A percentile compares a stretch with the other conserved stretches of the same genome.
Evolutionary conservation across 495 filamentous ascomycete species (phyloP).

Genomic region (Annulohypoxylon stygium): DNA sequence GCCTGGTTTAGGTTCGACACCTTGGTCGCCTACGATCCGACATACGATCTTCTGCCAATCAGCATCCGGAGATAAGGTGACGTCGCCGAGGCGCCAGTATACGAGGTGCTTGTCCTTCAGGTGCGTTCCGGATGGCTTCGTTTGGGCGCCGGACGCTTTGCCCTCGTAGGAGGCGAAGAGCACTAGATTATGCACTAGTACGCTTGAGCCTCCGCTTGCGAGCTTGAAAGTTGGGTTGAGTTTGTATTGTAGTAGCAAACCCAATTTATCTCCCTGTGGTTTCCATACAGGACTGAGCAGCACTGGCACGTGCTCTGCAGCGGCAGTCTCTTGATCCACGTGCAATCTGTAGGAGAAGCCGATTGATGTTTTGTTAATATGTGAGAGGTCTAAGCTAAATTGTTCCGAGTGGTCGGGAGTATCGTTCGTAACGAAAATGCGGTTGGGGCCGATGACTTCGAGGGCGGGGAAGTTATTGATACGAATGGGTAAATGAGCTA

Average conservation of each 20-base stretch:
- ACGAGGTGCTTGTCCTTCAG: slow-evolving; percentile 88
- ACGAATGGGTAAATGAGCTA: slow-evolving; percentile 75
- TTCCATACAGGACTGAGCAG: slow-evolving; percentile 86
- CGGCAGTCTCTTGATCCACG: slow-evolving; percentile 71
- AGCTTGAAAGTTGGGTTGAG: slow-evolving; percentile 79
- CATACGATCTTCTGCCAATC: slow-evolving; percentile 78
- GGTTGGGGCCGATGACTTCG: slow-evolving; percentile 95
- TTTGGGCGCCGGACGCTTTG: slow-evolving; percentile 73
- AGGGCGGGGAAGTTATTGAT: slow-evolving; percentile 92
- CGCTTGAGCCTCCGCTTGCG: slow-evolving; percentile 52
- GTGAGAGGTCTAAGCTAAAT: slow-evolving; percentile 79
- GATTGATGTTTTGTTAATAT: slow-evolving; percentile 78
- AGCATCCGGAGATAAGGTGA: slow-evolving; percentile 69
- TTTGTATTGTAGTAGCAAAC: slow-evolving; percentile 84
- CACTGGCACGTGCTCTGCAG: slow-evolving; percentile 71
- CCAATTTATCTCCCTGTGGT: slow-evolving; percentile 82
- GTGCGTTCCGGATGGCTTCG: slow-evolving; percentile 82
- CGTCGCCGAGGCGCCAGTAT: slow-evolving; percentile 89
- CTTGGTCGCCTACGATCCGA: slow-evolving; percentile 79
- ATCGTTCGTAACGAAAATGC: slow-evolving; percentile 83
- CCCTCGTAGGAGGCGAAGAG: slow-evolving; percentile 85
- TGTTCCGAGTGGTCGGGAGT: slow-evolving; percentile 77
- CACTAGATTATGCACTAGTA: slow-evolving; percentile 84
- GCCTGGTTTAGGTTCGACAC: slow-evolving; percentile 79
- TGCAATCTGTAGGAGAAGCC: slow-evolving; percentile 98